phyloP scores from a whole-genome alignment of 176 grass and related monocot genomes.

The Raddia guianensis region DNA sequence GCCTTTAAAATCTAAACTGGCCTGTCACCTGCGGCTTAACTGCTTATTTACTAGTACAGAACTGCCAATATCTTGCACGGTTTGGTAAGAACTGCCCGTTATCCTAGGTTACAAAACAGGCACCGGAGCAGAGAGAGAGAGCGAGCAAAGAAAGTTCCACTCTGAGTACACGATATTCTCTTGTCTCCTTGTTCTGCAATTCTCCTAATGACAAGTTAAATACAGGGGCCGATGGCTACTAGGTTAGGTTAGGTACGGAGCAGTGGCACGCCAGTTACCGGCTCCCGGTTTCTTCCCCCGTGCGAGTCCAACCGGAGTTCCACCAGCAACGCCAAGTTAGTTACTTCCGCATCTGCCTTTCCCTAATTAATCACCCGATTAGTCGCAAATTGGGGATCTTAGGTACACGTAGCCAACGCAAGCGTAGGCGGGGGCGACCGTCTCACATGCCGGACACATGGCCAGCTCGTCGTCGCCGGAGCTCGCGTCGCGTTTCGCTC shows the following conservation, averaged over 20 bases:
- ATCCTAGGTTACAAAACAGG: constrained; percentile 21
- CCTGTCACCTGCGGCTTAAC: background rate
- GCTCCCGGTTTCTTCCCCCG: background rate
- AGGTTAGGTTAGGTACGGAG: constrained; percentile 29
- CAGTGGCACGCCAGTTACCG: constrained; percentile 42
- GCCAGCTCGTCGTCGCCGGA: constrained; percentile 12
- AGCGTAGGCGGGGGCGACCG: background rate
- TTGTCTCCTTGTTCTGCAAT: background rate
- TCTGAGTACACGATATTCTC: constrained; percentile 7
- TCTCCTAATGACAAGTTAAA: background rate
- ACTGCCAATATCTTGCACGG: background rate
- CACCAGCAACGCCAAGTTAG: background rate
- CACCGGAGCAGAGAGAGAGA: background rate
- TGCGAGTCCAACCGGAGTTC: background rate
- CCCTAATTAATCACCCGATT: background rate
- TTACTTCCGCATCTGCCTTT: background rate
- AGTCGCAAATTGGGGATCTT: constrained; percentile 27
- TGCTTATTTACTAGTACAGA: background rate
- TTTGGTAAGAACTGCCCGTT: constrained; percentile 33
- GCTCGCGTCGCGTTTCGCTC: background rate
- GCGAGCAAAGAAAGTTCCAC: constrained; percentile 41
- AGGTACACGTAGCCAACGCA: background rate
- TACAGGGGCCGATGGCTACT: background rate
- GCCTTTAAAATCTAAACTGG: constrained; percentile 2
- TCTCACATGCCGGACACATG: constrained; percentile 45